Conservation (phyloP, 345 rosid species). For the Sisymbrium altissimum region DNA sequence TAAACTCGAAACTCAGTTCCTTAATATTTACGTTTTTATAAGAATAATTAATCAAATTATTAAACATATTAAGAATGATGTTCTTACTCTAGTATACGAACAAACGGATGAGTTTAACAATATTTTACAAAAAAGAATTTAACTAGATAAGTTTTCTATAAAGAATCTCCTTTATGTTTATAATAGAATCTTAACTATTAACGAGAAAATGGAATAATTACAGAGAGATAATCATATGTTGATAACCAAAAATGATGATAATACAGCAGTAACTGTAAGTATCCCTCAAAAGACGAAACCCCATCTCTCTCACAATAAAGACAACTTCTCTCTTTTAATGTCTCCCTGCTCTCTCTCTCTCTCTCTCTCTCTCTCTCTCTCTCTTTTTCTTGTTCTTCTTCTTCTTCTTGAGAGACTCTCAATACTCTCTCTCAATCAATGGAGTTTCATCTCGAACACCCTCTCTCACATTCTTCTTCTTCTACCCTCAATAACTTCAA, state of each 20-base stretch:
- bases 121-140: neutral
- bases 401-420: slow-evolving; percentile 18
- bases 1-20: neutral
- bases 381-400: neutral
- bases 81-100: no score
- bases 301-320: slow-evolving; percentile 18
- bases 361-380: slow-evolving; percentile 12
- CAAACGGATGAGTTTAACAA: neutral
- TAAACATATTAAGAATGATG: neutral
- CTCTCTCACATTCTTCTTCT: slow-evolving; percentile 40
- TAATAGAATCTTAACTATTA: neutral
- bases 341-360: slow-evolving; percentile 17
- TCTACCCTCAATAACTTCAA: neutral
- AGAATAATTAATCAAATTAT: neutral
- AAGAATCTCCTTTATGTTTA: neutral
- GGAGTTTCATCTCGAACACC: slow-evolving; percentile 81
- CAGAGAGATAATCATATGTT: neutral
- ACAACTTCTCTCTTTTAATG: slow-evolving; percentile 30
- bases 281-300: slow-evolving; percentile 32
- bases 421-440: slow-evolving; percentile 28
- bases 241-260: slow-evolving; percentile 1
- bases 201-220: slow-evolving; percentile 3
- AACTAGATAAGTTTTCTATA: neutral
- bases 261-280: no score
- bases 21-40: neutral